These are phyloP conservation scores for Candida oleophila DNA, from an alignment of 805 yeast genomes.

Conservation along the genomic window DNA sequence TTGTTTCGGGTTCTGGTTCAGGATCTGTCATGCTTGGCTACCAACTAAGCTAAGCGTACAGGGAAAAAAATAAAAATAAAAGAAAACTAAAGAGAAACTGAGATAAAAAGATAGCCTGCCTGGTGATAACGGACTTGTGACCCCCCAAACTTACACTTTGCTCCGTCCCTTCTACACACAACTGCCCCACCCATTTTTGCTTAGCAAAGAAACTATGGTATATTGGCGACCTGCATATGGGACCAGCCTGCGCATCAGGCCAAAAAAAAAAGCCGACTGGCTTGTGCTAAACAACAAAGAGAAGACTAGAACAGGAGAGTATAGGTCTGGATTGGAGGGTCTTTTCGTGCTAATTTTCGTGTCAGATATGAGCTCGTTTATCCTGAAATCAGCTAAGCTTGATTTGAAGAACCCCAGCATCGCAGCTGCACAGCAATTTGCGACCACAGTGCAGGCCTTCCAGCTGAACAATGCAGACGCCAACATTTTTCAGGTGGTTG, in stretches of 20 bases:
- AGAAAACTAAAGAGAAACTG: too few relatives aligned
- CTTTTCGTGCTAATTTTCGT: too few relatives aligned
- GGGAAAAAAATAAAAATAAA: too few relatives aligned
- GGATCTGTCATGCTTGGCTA: too few relatives aligned
- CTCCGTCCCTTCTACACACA: too few relatives aligned
- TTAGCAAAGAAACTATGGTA: neutral
- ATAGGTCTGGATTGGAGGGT: too few relatives aligned
- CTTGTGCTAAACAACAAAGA: neutral
- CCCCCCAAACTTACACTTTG: too few relatives aligned
- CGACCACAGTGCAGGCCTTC: neutral
- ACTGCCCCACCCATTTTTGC: too few relatives aligned
- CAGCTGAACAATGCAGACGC: slow-evolving; percentile 11
- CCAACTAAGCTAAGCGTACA: too few relatives aligned
- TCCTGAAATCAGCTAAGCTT: neutral
- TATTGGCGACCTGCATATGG: neutral
- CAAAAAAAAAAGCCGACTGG: neutral
- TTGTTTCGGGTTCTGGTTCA: too few relatives aligned
- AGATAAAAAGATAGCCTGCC: too few relatives aligned
- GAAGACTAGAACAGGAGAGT: neutral
- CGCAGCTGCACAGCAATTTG: neutral
- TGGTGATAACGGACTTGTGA: too few relatives aligned
- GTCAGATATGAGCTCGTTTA: neutral
- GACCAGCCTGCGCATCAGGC: neutral
- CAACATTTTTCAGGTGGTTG: slow-evolving; percentile 46
- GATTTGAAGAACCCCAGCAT: neutral